Evolutionary conservation across 805 yeast genomes (phyloP), one percentile per base, ranked within the genome.

Genomic region (Grigorovia jiainica): DNA sequence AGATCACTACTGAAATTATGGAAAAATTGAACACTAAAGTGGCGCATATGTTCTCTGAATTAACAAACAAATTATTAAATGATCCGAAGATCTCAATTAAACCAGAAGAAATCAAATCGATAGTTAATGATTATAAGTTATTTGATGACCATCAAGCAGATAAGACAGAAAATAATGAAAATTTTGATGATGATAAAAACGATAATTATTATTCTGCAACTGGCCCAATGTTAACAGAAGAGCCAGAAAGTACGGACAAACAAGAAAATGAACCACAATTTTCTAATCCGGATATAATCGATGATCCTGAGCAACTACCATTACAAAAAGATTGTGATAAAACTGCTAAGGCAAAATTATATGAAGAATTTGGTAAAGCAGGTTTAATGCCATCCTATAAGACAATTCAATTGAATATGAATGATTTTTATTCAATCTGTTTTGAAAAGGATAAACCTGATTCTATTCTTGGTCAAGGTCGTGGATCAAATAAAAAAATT

Each of bases 321-420:
- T 5, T 43, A 20, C 38, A 36, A 9, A 40, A 23, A 4, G 21
- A 27, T 7, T 43, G 42, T 36, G 44, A 45, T 34, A 47, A 34
- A 23, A 25, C 35, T 17, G 43, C 50, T 3, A 51, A 49, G 24
- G 51, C 51, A 11, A 36, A 21, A 15, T 32, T 52, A 11, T 50
- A 52, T 31, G 37, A 39, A 29, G 20, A 31, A 3, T 36, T 52
- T 15, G 48, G 53, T 7, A 42, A 38, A 31, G 32, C 37, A 13
- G 45, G 43, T 15, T n/a, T 42, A 3, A 43, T 37, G 23, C 54
- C 56, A 23, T 39, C 37, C 27, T 49, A 49, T 34, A 15, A 24
- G 11, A 49, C 50, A 16, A 29, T 37, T 20, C 38, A 41, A 23
- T n/a, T 40, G n/a, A 49, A 43, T 7, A 7, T 40, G 9, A 42